Base-by-base conservation (phyloP, 345 rosid species). In the Eucalyptus melliodora region DNA sequence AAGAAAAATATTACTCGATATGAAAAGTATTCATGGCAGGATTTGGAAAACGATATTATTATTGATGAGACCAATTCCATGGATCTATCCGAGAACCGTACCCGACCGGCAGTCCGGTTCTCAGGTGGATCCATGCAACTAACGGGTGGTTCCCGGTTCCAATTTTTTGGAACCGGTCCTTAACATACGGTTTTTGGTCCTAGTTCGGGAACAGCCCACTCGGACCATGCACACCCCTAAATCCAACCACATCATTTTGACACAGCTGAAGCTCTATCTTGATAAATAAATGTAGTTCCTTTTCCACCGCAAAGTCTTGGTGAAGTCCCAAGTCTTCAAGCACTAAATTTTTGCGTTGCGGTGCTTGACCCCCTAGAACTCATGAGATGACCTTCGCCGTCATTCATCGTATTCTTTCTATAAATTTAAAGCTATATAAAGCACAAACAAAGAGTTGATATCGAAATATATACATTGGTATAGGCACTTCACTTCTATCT, bases 11-110 rank as follows among this genome's bases (percentile, higher is more conserved):
- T 10, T 47, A 47, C 49, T 47, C 4, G 1, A 47, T 47, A 47
- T 47, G 12, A 11, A 47, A 1, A 47, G 12, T 47, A 10, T 47
- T 47, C 49, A 47, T 1, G 49, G 49, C 12, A 0, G 12, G 49
- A 47, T 47, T 47, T 47, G 49, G 16, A 50, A 50, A 50, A 50
- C 2, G 16, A 50, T 49, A 49, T 49, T 49, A 49, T 49, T 49
- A 49, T 49, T 49, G 6, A 2, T 49, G 16, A 49, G 50, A 49
- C 50, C 6, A 5, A 1, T 50, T 50, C 50, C 50, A 50, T 50
- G 2, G 6, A 50, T 50, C 6, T 6, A 50, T 13, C 3, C 2
- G 6, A 2, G 16, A 50, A 50, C 1, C 0, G 1, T 1, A 50
- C 0, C 50, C 1, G 6, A 50, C 50, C 1, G 16, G 16, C 6